A percentile compares a stretch with the other conserved stretches of the same genome.
phyloP scores from a whole-genome alignment of 345 rosid species.

The Aquilaria sinensis region DNA sequence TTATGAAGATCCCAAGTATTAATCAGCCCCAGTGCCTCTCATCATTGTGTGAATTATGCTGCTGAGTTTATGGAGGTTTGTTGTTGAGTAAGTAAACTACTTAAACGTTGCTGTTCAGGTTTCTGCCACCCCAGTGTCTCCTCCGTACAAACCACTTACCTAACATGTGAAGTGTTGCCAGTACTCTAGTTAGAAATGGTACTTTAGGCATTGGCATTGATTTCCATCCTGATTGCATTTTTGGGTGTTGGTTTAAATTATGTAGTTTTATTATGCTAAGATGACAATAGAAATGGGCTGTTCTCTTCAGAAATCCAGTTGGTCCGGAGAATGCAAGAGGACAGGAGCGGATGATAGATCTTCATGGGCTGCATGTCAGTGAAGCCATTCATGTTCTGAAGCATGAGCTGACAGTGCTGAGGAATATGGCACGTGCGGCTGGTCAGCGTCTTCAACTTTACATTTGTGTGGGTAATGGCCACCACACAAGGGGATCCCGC shows the following conservation, averaged over 20 bases:
- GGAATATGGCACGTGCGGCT: conserved; percentile 64
- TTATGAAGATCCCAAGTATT: too few relatives aligned
- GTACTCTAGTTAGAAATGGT: too few relatives aligned
- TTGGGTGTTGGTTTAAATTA: background rate
- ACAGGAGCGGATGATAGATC: conserved; percentile 88
- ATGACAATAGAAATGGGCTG: conserved; percentile 6
- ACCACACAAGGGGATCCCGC: conserved; percentile 87
- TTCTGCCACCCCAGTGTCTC: too few relatives aligned
- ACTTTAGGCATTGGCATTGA: background rate
- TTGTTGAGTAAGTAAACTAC: too few relatives aligned
- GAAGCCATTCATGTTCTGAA: conserved; percentile 86
- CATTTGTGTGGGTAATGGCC: conserved; percentile 95
- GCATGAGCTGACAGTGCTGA: conserved; percentile 68
- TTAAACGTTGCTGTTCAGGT: too few relatives aligned
- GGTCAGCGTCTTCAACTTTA: conserved; percentile 86
- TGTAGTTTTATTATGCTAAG: background rate
- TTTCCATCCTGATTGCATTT: background rate
- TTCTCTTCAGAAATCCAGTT: conserved; percentile 61
- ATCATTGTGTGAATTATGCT: too few relatives aligned
- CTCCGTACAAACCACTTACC: too few relatives aligned
- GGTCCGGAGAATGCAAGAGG: conserved; percentile 64
- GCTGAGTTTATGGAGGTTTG: too few relatives aligned
- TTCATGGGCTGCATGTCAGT: conserved; percentile 88
- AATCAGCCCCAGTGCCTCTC: too few relatives aligned
- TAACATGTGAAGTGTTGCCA: too few relatives aligned